Conservation (phyloP, 495 filamentous ascomycete genomes). For the Penicillium coffeae region DNA sequence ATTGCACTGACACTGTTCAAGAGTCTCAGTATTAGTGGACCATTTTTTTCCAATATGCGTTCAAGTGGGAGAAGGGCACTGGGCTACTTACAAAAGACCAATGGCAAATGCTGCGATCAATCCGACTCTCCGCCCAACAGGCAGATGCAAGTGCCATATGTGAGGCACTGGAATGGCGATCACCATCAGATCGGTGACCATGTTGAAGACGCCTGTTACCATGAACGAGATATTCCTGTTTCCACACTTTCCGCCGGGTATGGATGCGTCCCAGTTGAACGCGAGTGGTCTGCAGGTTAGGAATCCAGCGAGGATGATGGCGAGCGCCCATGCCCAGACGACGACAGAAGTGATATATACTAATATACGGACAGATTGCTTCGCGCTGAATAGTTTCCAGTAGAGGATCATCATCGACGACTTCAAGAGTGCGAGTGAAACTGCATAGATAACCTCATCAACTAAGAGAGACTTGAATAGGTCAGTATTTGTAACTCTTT, state of each 20-base stretch:
- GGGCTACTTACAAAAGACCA: conserved; percentile 11
- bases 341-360: conserved; percentile 1
- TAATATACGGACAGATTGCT: background rate
- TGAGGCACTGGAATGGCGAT: conserved; percentile 6
- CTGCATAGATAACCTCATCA: conserved; percentile 4
- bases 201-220: conserved; percentile 6
- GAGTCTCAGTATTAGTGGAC: background rate
- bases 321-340: conserved; percentile 14
- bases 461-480: background rate
- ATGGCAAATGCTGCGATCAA: conserved; percentile 3
- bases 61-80: background rate
- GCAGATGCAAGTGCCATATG: conserved; percentile 6
- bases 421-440: background rate
- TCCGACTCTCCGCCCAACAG: conserved; percentile 3
- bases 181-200: conserved; percentile 6
- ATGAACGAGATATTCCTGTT: conserved; percentile 33
- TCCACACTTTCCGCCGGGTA: conserved; percentile 35
- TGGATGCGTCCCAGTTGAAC: conserved; percentile 43
- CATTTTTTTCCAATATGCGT: too few relatives aligned
- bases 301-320: conserved; percentile 7
- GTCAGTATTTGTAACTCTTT: background rate
- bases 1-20: conserved; percentile 14
- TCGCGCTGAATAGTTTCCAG: conserved; percentile 3
- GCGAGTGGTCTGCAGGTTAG: conserved; percentile 41
- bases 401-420: conserved; percentile 4